Base-by-base conservation (phyloP, 768 basidiomycete species). In the Guyanaporus albipodus region DNA sequence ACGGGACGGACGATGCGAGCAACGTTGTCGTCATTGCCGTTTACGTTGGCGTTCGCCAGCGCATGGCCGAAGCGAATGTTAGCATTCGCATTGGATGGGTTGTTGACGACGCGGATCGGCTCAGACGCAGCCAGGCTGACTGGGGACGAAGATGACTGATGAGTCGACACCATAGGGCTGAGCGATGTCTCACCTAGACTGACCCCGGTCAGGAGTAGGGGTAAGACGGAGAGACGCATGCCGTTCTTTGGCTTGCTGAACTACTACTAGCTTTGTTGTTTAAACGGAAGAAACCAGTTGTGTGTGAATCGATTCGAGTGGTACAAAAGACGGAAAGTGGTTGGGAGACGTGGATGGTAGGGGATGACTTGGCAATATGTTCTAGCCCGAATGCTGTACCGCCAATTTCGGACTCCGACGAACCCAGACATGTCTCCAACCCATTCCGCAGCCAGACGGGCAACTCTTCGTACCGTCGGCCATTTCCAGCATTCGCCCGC, bases 61-160 rank as follows among this genome's bases (percentile, higher is more conserved):
- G 67, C 68, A 38, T 67, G 67, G 11, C 72, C 74, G 35, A 71
- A 63, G 42, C 69, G 72, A 33, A 74, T 50, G 47, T 67, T 62
- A 42, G 67, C 61, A 34, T 62, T 62, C 19, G 54, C 42, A 32
- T 53, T 59, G 22, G 70, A 59, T 23, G 63, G 42, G 15, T 60
- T 59, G 1, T 67, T 62, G 15, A 80, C 54, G 33, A 82, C 67
- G 18, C 77, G 69, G 49, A 83, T 61, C 38, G 82, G 79, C 50
- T 69, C 72, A 32, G 80, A 77, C 38, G 63, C 57, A 40, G 73
- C 79, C 53, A 76, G 68, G 23, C 48, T 44, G 42, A 52, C 64
- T 54, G 50, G 63, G 43, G 31, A 45, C 4, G 35, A 2, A 28
- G n/a, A 28, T 39, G 36, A 24, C 47, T 29, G 4, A 38, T 39